Percentiles rank a stretch among this genome's conserved stretches.
Evolutionary conservation across 345 rosid genomes (phyloP).

Genomic region (Salix purpurea): DNA sequence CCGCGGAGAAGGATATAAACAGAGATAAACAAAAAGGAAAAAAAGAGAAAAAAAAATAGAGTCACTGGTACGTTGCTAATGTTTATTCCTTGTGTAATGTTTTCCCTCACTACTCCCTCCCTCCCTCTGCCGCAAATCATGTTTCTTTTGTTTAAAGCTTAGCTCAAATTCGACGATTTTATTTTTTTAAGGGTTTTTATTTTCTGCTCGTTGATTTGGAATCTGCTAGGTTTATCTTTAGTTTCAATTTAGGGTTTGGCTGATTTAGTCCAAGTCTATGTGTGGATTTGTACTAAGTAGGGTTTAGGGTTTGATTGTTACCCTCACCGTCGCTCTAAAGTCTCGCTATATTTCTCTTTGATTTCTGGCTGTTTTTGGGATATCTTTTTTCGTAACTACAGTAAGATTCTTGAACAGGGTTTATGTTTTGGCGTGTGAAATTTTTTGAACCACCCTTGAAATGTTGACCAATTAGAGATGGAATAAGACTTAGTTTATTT

Average conservation of each 20-base stretch:
- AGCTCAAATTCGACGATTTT: not conserved
- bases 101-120: not conserved
- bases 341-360: not conserved
- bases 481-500: not conserved
- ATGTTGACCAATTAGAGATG: not conserved
- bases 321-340: not conserved
- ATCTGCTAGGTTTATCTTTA: not conserved
- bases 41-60: not conserved
- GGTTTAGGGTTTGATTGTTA: not conserved
- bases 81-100: not conserved
- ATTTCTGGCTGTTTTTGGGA: not conserved
- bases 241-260: slow-evolving; percentile 5
- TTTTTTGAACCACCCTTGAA: not conserved
- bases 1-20: not conserved
- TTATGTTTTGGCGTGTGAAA: not conserved
- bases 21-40: not conserved
- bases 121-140: not conserved
- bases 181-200: not conserved
- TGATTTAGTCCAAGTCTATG: not conserved
- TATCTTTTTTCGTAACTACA: not conserved
- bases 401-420: not conserved
- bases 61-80: slow-evolving; percentile 21
- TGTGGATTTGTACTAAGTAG: not conserved
- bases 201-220: slow-evolving; percentile 1
- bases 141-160: not conserved